phyloP scores from a whole-genome alignment of 2,329 filamentous ascomycete genomes.

The Exophiala oligosperma region DNA sequence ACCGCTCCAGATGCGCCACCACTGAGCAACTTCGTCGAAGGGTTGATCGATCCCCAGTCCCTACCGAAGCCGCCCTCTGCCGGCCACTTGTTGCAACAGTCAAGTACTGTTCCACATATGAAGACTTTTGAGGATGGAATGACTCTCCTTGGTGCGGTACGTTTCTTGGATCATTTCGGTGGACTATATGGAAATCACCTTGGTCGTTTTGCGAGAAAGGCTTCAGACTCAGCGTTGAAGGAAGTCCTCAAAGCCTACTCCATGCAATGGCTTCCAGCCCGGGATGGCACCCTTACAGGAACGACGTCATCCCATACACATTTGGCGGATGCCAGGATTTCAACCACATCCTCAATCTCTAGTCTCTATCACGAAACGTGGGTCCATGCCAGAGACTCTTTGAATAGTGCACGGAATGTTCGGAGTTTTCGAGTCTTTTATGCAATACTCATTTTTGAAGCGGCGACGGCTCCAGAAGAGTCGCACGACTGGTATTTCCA shows the following conservation, averaged over 20 bases:
- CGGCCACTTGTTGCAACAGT: background rate
- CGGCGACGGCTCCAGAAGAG: conserved; percentile 2
- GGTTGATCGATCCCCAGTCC: background rate
- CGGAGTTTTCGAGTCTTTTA: conserved; percentile 4
- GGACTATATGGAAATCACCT: conserved; percentile 8
- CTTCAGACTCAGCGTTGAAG: background rate
- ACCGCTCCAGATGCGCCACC: no score
- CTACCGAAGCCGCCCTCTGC: background rate
- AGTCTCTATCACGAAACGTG: background rate
- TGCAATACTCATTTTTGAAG: conserved; percentile 6
- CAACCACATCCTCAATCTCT: background rate
- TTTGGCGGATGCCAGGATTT: background rate
- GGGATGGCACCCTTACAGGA: background rate
- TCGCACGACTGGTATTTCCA: background rate
- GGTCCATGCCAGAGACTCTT: conserved; percentile 4
- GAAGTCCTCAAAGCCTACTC: conserved; percentile 6
- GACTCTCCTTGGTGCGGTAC: conserved; percentile 6
- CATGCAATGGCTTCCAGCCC: conserved; percentile 1
- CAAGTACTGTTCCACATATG: background rate
- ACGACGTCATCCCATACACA: background rate
- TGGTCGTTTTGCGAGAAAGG: background rate
- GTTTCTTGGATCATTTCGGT: conserved; percentile 10
- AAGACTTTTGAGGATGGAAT: background rate
- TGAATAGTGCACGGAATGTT: background rate
- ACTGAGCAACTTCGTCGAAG: background rate